Conservation (phyloP, 352 stramenopile genomes). For the Phytopythium oedochilum region DNA sequence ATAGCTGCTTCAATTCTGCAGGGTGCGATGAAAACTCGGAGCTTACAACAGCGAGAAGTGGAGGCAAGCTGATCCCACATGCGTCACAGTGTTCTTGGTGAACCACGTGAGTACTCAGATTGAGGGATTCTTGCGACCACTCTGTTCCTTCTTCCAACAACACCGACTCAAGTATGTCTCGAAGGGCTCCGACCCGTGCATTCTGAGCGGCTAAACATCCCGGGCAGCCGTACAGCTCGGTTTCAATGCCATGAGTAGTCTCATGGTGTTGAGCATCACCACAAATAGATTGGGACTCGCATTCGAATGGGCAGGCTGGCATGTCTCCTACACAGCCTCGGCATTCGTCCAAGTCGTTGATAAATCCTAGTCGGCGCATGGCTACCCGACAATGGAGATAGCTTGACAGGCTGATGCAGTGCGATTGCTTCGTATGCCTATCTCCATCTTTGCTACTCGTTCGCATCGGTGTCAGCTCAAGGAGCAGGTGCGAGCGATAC, state of each 20-base stretch:
- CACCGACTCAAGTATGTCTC: background rate
- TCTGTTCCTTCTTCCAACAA: background rate
- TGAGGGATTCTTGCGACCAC: background rate
- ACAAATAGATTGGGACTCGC: background rate
- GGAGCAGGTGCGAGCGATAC: constrained; percentile 41
- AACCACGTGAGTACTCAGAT: constrained; percentile 14
- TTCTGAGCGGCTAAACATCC: constrained; percentile 7
- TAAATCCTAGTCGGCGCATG: background rate
- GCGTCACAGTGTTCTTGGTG: constrained; percentile 22
- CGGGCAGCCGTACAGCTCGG: background rate
- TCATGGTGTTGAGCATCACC: background rate
- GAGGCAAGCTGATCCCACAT: constrained; percentile 8
- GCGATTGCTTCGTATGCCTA: constrained; percentile 15
- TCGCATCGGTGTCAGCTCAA: constrained; percentile 24
- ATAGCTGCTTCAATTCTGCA: background rate
- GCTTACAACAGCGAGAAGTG: constrained; percentile 19
- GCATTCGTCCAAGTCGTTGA: background rate
- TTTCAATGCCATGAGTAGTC: background rate
- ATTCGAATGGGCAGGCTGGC: background rate
- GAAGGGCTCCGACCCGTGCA: constrained; percentile 3
- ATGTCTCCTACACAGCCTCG: background rate
- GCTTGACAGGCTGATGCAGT: constrained; percentile 37
- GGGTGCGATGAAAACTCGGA: constrained; percentile 5
- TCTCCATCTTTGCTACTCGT: background rate
- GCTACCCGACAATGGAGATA: constrained; percentile 29